Evolutionary conservation across 202 grass and related monocot species (phyloP).

Genomic region (Miscanthus sacchariflorus): DNA sequence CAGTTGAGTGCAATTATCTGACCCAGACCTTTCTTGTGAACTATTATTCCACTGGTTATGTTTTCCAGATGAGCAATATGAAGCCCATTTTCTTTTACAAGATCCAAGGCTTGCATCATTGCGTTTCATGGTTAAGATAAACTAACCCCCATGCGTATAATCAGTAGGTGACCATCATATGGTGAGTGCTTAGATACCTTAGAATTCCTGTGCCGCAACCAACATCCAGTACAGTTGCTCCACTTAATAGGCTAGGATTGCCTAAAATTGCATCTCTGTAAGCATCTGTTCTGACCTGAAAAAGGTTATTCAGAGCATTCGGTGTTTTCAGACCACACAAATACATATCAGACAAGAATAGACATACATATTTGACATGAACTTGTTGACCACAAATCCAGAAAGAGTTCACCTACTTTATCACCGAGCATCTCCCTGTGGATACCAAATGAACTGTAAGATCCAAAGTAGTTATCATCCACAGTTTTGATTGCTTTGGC

Average conservation of each 20-base stretch:
- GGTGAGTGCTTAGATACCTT: slow-evolving; percentile 54
- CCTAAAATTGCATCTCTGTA: slow-evolving; percentile 85
- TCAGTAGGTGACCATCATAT: background rate
- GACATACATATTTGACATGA: background rate
- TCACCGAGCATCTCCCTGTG: slow-evolving; percentile 97
- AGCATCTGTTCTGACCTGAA: slow-evolving; percentile 92
- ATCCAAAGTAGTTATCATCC: slow-evolving; percentile 90
- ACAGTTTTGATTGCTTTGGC: slow-evolving; percentile 73
- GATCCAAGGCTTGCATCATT: background rate
- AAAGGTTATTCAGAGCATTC: slow-evolving; percentile 11
- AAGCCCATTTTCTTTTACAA: background rate
- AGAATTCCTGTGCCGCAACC: slow-evolving; percentile 97
- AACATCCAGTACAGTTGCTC: slow-evolving; percentile 88
- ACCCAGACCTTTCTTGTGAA: background rate
- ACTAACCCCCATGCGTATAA: background rate
- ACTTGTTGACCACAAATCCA: slow-evolving; percentile 1
- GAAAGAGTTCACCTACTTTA: slow-evolving; percentile 62
- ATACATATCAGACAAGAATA: background rate
- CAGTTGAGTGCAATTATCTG: background rate
- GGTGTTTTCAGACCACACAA: slow-evolving; percentile 21
- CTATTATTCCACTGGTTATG: background rate
- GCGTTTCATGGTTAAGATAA: slow-evolving; percentile 26
- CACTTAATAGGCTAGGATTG: slow-evolving; percentile 77
- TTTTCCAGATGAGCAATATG: background rate
- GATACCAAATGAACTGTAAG: slow-evolving; percentile 91